Conservation (phyloP, 192 early-diverging fungal species). For the Mortierella antarctica region DNA sequence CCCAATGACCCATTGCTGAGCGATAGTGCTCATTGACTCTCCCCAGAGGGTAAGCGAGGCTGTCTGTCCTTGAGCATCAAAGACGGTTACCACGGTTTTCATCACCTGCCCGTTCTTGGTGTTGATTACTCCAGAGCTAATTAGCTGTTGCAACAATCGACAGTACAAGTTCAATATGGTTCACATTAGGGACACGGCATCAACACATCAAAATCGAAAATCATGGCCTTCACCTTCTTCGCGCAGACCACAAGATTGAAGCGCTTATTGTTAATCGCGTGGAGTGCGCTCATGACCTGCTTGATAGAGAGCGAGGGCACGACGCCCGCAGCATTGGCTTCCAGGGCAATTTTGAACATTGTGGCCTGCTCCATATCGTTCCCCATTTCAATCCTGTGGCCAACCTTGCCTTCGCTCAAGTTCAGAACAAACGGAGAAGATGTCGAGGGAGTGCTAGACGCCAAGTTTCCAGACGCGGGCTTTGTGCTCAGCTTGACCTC, state of each 20-base stretch:
- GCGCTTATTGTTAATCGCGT: constrained; percentile 4
- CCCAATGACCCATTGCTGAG: constrained; percentile 19
- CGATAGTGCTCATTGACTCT: constrained; percentile 4
- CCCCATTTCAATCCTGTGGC: constrained; percentile 35
- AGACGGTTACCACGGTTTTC: constrained; percentile 19
- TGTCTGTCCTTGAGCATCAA: constrained; percentile 36
- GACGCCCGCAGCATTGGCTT: constrained; percentile 17
- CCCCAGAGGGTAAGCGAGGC: constrained; percentile 33
- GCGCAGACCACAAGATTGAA: constrained; percentile 32
- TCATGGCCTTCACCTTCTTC: constrained; percentile 19
- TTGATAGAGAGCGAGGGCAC: constrained; percentile 18
- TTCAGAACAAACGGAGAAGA: constrained; percentile 23
- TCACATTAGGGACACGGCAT: background rate
- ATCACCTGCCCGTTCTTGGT: constrained; percentile 24
- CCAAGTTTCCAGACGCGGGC: background rate
- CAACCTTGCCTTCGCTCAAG: constrained; percentile 29
- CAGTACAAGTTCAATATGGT: background rate
- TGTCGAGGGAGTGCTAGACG: background rate
- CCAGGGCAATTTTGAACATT: constrained; percentile 24
- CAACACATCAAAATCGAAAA: background rate
- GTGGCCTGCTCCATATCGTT: constrained; percentile 12
- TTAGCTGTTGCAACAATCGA: background rate
- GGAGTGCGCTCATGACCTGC: constrained; percentile 1
- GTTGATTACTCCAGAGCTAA: constrained; percentile 6
- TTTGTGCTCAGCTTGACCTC: constrained; percentile 35